A percentile compares a stretch with the other conserved stretches of the same genome.
phyloP scores from a whole-genome alignment of 176 grass and related monocot species.

The Aegilops speltoides region DNA sequence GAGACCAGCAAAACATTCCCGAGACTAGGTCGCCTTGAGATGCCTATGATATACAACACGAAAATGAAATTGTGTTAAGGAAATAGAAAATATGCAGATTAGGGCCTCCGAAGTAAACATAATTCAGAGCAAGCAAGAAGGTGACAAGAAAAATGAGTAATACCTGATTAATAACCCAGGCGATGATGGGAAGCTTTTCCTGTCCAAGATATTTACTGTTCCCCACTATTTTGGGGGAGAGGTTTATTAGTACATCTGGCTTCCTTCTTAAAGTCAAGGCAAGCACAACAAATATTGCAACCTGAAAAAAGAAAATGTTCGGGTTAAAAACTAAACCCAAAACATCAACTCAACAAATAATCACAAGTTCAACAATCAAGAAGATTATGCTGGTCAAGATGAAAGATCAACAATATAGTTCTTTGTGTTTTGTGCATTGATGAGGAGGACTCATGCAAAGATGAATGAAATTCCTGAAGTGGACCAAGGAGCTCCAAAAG shows the following conservation, averaged over 20 bases:
- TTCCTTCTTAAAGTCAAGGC: slow-evolving; percentile 87
- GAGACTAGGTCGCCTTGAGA: slow-evolving; percentile 79
- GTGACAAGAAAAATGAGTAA: background rate
- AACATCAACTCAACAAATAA: background rate
- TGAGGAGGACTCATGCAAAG: background rate
- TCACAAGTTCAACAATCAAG: background rate
- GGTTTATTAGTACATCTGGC: slow-evolving; percentile 56
- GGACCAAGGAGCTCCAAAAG: background rate
- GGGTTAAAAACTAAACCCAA: slow-evolving; percentile 19
- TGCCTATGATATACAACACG: slow-evolving; percentile 38
- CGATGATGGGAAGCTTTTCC: slow-evolving; percentile 79
- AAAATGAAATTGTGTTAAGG: background rate
- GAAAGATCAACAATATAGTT: background rate
- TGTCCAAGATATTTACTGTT: slow-evolving; percentile 81
- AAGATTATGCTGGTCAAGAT: background rate
- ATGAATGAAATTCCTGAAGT: background rate
- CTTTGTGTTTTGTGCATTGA: background rate
- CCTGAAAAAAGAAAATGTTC: slow-evolving; percentile 39
- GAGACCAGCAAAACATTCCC: slow-evolving; percentile 83
- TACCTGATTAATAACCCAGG: slow-evolving; percentile 93
- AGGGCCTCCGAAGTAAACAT: background rate
- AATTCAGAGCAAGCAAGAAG: background rate
- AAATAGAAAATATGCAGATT: slow-evolving; percentile 9
- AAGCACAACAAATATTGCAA: slow-evolving; percentile 91
- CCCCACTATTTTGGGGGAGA: slow-evolving; percentile 65